These are phyloP conservation scores for Fusarium protoensiforme DNA, from an alignment of 2,329 filamentous ascomycete species.

Conservation along the genomic window DNA sequence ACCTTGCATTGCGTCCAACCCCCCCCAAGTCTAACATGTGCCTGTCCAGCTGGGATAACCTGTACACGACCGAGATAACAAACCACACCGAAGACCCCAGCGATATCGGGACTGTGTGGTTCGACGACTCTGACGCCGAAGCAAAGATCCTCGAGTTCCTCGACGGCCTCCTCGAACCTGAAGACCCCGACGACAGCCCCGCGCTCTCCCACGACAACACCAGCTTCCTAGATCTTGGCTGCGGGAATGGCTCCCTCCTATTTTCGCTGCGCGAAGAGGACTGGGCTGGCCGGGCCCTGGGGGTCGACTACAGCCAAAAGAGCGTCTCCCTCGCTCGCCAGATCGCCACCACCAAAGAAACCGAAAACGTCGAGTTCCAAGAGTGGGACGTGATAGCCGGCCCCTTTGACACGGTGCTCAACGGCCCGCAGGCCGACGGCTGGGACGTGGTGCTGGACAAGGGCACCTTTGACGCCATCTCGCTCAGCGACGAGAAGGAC, in stretches of 20 bases:
- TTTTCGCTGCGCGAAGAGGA: slow-evolving; percentile 75
- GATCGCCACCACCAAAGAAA: slow-evolving; percentile 59
- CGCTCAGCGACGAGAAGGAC: slow-evolving; percentile 70
- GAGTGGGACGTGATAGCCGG: slow-evolving; percentile 73
- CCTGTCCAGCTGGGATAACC: slow-evolving; percentile 74
- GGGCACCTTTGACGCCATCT: slow-evolving; percentile 96
- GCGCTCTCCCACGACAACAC: slow-evolving; percentile 50
- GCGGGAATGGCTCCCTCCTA: slow-evolving; percentile 93
- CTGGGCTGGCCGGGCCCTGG: slow-evolving; percentile 78
- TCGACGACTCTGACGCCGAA: slow-evolving; percentile 91
- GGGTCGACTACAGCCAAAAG: slow-evolving; percentile 85
- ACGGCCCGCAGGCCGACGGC: slow-evolving; percentile 54
- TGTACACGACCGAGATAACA: slow-evolving; percentile 76
- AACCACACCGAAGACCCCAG: slow-evolving; percentile 78
- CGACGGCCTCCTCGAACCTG: slow-evolving; percentile 49
- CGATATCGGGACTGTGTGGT: slow-evolving; percentile 94
- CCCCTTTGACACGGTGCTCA: slow-evolving; percentile 48
- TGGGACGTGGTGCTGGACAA: slow-evolving; percentile 98
- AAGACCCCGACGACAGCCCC: slow-evolving; percentile 32
- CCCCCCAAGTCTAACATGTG: slow-evolving; percentile 18
- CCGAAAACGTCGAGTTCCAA: slow-evolving; percentile 53
- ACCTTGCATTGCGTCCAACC: no score
- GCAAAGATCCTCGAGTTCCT: slow-evolving; percentile 81
- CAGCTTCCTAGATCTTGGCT: slow-evolving; percentile 86
- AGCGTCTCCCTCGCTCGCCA: slow-evolving; percentile 79